phyloP scores from a whole-genome alignment of 2,329 filamentous ascomycete genomes.

The Pseudocercospora fijiensis region DNA sequence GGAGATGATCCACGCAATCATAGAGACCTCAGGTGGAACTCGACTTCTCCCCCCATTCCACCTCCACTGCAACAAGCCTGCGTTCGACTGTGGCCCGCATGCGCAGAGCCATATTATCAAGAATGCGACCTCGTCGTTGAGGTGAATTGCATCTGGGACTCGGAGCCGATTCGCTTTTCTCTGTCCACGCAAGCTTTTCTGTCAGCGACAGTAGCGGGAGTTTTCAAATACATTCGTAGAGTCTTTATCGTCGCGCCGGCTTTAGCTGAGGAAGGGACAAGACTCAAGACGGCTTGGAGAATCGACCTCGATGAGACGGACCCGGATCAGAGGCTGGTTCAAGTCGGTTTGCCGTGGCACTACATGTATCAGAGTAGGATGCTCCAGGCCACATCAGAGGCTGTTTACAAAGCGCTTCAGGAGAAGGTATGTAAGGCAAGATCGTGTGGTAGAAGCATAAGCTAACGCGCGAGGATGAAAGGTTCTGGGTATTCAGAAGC shows the following conservation, averaged over 20 bases:
- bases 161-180: background rate
- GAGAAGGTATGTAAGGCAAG: background rate
- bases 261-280: background rate
- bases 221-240: background rate
- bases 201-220: background rate
- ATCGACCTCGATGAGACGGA: background rate
- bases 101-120: background rate
- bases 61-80: background rate
- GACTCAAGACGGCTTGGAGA: background rate
- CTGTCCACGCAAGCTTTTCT: background rate
- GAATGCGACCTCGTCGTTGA: background rate
- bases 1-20: background rate
- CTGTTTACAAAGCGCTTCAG: background rate
- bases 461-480: background rate
- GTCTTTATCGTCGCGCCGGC: background rate
- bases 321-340: background rate
- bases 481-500: background rate
- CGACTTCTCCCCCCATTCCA: background rate
- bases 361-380: background rate
- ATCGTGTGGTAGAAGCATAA: background rate
- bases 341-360: background rate
- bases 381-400: background rate
- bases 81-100: background rate
- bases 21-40: background rate
- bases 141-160: background rate